Base-by-base conservation (phyloP, 78 protist genomes). In the Dictyostelium purpureum region DNA sequence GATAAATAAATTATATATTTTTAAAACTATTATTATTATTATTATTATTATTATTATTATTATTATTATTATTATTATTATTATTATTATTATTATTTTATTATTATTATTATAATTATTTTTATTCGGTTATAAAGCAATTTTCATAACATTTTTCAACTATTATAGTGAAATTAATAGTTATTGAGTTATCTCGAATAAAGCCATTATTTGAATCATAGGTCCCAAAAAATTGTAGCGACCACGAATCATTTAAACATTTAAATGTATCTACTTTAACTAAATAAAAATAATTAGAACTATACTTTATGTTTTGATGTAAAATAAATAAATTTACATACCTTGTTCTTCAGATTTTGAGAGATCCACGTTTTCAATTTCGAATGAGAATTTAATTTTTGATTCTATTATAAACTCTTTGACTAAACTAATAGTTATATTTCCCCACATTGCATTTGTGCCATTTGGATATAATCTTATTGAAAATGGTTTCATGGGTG, bases 91-190 rank as follows among this genome's bases (percentile, higher is more conserved):
- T n/a, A n/a, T n/a, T n/a, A n/a, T n/a, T n/a, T n/a, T n/a, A n/a
- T n/a, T n/a, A n/a, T n/a, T n/a, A n/a, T n/a, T n/a, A n/a, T n/a
- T n/a, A n/a, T n/a, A n/a, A n/a, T n/a, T n/a, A n/a, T n/a, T n/a
- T n/a, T n/a, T n/a, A n/a, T n/a, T n/a, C n/a, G n/a, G n/a, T n/a
- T n/a, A n/a, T n/a, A n/a, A n/a, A n/a, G n/a, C n/a, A n/a, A n/a
- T n/a, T 63, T 63, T 63, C 71, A 33, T 33, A 63, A 59, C 69
- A 59, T 59, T 59, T 59, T 63, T 63, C 33, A 63, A 63, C 33
- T 63, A 33, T 63, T 4, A 63, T 33, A 31, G 42, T 28, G 33
- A 63, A 63, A 33, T 63, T 63, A 12, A 63, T 63, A 12, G 71
- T 63, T 63, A 63, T 33, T 63, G 71, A 33, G 33, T 63, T 43